A percentile compares a stretch with the other conserved stretches of the same genome.
Evolutionary conservation across 179 eudicot genomes (phyloP).

Genomic region (Vitellaria paradoxa): DNA sequence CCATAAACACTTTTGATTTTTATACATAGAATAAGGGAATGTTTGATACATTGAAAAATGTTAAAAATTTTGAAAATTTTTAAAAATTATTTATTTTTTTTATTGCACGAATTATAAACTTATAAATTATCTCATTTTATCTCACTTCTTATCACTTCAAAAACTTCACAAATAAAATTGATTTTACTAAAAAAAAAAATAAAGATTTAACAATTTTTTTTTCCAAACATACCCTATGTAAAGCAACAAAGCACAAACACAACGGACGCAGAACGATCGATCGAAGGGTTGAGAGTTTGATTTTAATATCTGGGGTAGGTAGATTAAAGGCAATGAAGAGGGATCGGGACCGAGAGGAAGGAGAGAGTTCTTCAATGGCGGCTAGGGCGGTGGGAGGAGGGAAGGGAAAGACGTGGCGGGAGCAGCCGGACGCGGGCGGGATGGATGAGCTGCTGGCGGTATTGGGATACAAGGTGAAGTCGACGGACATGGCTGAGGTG

Average conservation of each 20-base stretch:
- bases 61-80: too few species aligned
- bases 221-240: background rate
- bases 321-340: slow-evolving; percentile 35
- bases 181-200: too few species aligned
- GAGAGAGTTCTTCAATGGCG: slow-evolving; percentile 11
- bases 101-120: too few species aligned
- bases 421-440: slow-evolving; percentile 38
- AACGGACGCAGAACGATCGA: background rate
- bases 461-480: slow-evolving; percentile 76
- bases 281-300: background rate
- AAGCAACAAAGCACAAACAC: too few species aligned
- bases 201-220: too few species aligned
- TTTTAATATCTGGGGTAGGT: background rate
- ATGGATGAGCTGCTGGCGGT: slow-evolving; percentile 79
- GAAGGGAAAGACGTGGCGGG: slow-evolving; percentile 45
- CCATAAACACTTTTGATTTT: too few species aligned
- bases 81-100: too few species aligned
- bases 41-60: too few species aligned
- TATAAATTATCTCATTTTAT: too few species aligned
- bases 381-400: slow-evolving; percentile 1
- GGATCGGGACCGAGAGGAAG: slow-evolving; percentile 40
- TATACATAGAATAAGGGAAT: too few species aligned
- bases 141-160: too few species aligned
- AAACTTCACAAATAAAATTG: too few species aligned
- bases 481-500: slow-evolving; percentile 73